These are phyloP conservation scores for Acanthamoeba triangularis DNA, from an alignment of 208 protist genomes.

Conservation along the genomic window DNA sequence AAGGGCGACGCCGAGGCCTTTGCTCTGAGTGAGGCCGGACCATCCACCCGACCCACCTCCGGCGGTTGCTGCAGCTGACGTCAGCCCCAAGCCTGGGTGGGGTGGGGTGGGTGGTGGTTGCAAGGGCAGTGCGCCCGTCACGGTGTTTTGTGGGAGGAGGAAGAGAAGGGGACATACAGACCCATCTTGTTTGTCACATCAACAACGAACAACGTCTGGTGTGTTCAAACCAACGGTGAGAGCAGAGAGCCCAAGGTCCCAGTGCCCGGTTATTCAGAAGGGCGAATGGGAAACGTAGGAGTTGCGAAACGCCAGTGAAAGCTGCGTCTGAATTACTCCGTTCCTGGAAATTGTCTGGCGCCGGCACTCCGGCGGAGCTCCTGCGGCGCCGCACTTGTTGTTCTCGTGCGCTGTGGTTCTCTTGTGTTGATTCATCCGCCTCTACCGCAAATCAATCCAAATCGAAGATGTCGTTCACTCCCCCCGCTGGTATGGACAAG, in stretches of 20 bases:
- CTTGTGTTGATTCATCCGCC: not conserved
- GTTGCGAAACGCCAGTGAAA: not conserved
- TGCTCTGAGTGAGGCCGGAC: not conserved
- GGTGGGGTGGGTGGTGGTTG: not conserved
- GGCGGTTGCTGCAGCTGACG: constrained; percentile 43
- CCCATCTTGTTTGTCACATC: too few species aligned
- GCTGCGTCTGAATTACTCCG: not conserved
- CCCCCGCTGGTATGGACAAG: constrained; percentile 72
- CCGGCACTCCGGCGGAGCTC: not conserved
- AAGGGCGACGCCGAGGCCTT: constrained; percentile 40
- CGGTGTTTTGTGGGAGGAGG: too few species aligned
- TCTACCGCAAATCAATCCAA: not conserved
- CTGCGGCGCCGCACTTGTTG: not conserved
- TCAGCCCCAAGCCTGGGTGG: not conserved
- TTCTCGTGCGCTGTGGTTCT: not conserved
- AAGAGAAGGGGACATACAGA: too few species aligned
- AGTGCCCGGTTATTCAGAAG: too few species aligned
- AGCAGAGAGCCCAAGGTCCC: not conserved
- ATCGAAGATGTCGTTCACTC: constrained; percentile 29
- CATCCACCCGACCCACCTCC: not conserved
- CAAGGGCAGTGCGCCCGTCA: constrained; percentile 14
- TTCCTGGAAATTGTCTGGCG: constrained; percentile 21
- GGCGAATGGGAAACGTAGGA: not conserved
- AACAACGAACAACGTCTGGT: too few species aligned
- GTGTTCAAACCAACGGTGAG: too few species aligned